Percentiles rank a stretch among this genome's conserved stretches.
Evolutionary conservation across 345 rosid genomes (phyloP).

Genomic region (Bruguiera parviflora): DNA sequence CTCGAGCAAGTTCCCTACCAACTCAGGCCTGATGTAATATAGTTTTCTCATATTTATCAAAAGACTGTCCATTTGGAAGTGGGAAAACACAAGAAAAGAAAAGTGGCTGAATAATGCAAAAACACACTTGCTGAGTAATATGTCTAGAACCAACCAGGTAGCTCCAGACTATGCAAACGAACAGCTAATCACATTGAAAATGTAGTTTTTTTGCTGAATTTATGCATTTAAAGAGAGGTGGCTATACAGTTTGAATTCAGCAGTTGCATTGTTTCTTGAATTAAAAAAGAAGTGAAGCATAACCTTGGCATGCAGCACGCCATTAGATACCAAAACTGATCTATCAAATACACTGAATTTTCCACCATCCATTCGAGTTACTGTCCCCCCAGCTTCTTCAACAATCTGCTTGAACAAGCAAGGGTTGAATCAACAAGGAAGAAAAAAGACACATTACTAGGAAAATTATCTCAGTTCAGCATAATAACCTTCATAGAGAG

Average conservation of each 20-base stretch:
- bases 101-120: too few species aligned
- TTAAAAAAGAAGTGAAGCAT: neutral
- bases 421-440: neutral
- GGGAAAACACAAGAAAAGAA: too few species aligned
- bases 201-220: neutral
- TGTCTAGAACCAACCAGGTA: too few species aligned
- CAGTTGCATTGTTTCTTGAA: neutral
- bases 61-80: too few species aligned
- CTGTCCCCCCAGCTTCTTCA: constrained; percentile 95
- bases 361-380: constrained; percentile 82
- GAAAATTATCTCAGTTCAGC: neutral
- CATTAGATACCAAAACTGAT: constrained; percentile 87
- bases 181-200: neutral
- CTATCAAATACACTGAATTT: constrained; percentile 85
- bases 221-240: neutral
- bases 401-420: constrained; percentile 55
- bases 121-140: too few species aligned
- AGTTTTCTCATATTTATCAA: too few species aligned
- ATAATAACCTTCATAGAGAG: too few species aligned
- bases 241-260: neutral
- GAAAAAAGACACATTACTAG: constrained; percentile 3
- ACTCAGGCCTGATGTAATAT: too few species aligned
- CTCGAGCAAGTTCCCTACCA: too few species aligned
- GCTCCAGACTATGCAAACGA: neutral
- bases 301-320: constrained; percentile 84